phyloP scores from a whole-genome alignment of 1,284 basidiomycete species.

The Apiotrichum gracile region DNA sequence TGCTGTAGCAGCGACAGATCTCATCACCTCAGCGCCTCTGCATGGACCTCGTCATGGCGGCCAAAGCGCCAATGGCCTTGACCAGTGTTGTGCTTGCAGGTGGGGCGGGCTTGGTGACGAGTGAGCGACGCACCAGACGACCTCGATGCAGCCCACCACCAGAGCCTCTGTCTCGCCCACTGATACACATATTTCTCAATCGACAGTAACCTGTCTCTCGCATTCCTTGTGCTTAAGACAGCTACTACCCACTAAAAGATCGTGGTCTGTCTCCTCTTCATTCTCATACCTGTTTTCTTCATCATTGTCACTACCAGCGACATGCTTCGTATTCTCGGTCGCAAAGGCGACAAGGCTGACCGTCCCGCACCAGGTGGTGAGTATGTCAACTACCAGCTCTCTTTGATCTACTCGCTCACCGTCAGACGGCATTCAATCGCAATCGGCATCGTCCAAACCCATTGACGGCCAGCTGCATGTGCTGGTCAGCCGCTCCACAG shows the following conservation, averaged over 20 bases:
- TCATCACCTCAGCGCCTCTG: not conserved
- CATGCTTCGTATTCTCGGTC: not conserved
- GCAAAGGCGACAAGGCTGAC: not conserved
- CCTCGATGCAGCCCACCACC: too few relatives aligned
- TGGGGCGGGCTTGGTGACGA: not conserved
- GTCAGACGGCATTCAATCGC: not conserved
- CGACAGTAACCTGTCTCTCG: not conserved
- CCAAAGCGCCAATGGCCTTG: not conserved
- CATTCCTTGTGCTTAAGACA: not conserved
- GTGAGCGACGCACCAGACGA: not conserved
- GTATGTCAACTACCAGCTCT: not conserved
- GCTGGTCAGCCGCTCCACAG: not conserved
- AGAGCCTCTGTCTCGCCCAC: too few relatives aligned
- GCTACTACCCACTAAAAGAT: not conserved
- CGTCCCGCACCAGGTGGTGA: not conserved
- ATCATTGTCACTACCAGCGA: not conserved
- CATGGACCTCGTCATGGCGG: not conserved
- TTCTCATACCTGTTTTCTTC: not conserved
- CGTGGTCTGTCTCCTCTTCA: not conserved
- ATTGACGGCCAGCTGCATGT: not conserved
- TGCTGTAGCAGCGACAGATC: too few relatives aligned
- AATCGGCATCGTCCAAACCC: not conserved
- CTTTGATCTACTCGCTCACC: not conserved
- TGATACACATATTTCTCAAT: not conserved
- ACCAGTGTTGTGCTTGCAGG: not conserved